These are phyloP conservation scores for Talaromyces stipitatus DNA, from an alignment of 495 filamentous ascomycete species.

Conservation along the genomic window DNA sequence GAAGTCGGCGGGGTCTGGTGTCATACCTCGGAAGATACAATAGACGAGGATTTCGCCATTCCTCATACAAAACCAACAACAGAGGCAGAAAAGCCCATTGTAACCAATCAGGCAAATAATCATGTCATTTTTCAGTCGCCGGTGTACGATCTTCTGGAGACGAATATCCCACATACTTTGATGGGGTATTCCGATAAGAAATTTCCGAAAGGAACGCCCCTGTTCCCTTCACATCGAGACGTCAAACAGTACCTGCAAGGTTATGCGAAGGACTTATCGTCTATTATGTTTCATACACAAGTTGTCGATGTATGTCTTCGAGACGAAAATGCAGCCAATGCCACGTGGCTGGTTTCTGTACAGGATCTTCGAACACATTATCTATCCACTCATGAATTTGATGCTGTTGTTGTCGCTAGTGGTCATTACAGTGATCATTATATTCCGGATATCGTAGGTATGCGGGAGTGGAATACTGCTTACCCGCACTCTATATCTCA, in stretches of 20 bases:
- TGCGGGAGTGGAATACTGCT: conserved; percentile 45
- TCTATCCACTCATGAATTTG: conserved; percentile 35
- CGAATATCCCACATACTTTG: conserved; percentile 76
- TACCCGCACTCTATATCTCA: conserved; percentile 66
- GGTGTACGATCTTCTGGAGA: conserved; percentile 72
- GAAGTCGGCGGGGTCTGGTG: conserved; percentile 81
- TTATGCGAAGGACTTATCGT: conserved; percentile 54
- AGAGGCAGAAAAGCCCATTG: conserved; percentile 31
- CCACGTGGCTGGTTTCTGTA: conserved; percentile 48
- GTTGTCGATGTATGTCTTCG: conserved; percentile 38
- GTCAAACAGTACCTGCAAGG: conserved; percentile 67
- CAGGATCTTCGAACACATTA: conserved; percentile 36
- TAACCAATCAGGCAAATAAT: conserved; percentile 8
- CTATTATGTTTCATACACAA: conserved; percentile 51
- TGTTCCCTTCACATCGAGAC: conserved; percentile 63
- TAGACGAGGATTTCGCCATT: conserved; percentile 12
- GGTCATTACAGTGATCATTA: conserved; percentile 72
- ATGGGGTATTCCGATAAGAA: conserved; percentile 72
- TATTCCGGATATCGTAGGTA: conserved; percentile 57
- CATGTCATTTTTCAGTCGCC: conserved; percentile 52
- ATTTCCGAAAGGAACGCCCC: conserved; percentile 53
- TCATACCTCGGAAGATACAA: conserved; percentile 24
- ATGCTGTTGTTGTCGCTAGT: conserved; percentile 77
- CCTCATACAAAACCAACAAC: conserved; percentile 37
- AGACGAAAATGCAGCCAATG: conserved; percentile 11